Conservation (phyloP, 805 yeast species). For the Blastobotrys parvus region DNA sequence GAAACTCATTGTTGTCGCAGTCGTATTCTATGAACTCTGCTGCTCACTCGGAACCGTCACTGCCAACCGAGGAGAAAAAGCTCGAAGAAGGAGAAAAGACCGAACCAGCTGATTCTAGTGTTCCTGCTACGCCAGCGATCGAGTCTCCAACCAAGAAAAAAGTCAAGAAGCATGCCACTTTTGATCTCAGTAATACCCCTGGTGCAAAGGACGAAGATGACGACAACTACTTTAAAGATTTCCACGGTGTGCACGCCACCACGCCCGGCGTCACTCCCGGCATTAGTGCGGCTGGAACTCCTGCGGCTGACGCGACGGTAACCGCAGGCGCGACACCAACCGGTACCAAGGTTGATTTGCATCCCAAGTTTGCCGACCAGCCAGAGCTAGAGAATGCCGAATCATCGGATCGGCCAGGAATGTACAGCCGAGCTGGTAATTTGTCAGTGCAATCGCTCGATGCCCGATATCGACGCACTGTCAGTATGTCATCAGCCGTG, state of each 20-base stretch:
- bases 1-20: constrained; percentile 13
- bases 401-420: neutral
- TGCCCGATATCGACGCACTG: neutral
- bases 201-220: neutral
- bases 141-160: too few species aligned
- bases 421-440: neutral
- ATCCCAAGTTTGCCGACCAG: constrained; percentile 2
- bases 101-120: too few species aligned
- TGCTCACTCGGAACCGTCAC: neutral
- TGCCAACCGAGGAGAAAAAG: neutral
- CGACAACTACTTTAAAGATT: neutral
- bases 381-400: neutral
- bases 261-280: neutral
- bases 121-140: neutral
- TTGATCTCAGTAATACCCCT: neutral
- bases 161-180: neutral
- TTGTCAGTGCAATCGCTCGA: neutral
- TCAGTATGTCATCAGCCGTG: neutral
- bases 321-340: neutral
- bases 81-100: neutral
- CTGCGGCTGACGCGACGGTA: neutral
- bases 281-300: neutral
- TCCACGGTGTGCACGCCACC: neutral
- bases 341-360: neutral
- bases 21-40: constrained; percentile 3